Conservation (phyloP, 2,329 filamentous ascomycete genomes). For the Curvularia lunata region DNA sequence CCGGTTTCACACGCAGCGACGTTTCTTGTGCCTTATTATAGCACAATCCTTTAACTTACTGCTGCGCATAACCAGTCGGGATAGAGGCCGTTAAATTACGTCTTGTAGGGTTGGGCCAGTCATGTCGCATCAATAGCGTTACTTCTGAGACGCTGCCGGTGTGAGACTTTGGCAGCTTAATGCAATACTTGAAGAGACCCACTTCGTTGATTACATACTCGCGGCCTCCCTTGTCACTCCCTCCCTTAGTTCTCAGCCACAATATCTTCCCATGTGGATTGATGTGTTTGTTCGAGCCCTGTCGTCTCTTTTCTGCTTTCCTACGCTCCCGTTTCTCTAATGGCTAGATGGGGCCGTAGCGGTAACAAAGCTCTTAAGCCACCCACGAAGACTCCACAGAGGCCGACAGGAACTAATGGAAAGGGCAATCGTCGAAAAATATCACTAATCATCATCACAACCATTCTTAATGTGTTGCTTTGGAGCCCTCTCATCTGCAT, state of each 20-base stretch:
- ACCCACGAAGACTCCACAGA: conserved; percentile 12
- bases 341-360: conserved; percentile 20
- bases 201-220: conserved; percentile 17
- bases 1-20: conserved; percentile 21
- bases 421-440: conserved; percentile 31
- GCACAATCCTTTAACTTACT: conserved; percentile 25
- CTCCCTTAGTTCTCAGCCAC: conserved; percentile 13
- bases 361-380: conserved; percentile 29
- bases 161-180: conserved; percentile 37
- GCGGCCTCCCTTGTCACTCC: conserved; percentile 14
- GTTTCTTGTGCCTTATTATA: conserved; percentile 23
- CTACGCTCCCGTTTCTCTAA: conserved; percentile 9
- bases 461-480: conserved; percentile 44
- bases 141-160: conserved; percentile 38
- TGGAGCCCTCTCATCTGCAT: conserved; percentile 43
- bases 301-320: conserved; percentile 12
- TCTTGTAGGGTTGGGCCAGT: conserved; percentile 21
- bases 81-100: conserved; percentile 25
- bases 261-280: conserved; percentile 16
- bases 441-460: conserved; percentile 44
- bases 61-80: not conserved
- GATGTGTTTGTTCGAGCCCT: conserved; percentile 27
- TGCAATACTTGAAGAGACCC: conserved; percentile 27
- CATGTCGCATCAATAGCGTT: conserved; percentile 24
- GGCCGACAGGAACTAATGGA: not conserved